Evolutionary conservation across 192 early-diverging fungal species (phyloP), one percentile per base, ranked within the genome.

Genomic region (Coemansia sp.): DNA sequence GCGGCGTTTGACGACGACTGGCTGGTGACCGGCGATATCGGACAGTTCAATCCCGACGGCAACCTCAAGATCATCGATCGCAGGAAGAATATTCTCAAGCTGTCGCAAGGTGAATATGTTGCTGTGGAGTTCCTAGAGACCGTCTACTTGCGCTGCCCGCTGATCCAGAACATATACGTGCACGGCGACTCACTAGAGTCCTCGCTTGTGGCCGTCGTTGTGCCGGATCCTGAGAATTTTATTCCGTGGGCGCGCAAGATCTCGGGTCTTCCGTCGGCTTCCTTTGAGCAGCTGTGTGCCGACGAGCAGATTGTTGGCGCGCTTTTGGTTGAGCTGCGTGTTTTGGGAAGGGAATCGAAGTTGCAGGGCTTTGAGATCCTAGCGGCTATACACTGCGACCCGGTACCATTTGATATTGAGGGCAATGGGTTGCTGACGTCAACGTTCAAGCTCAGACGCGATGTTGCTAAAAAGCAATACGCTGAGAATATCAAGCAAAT

Each of bases 61-160:
- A 82, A 86, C 24, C 22, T 96, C 41, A 71, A 71, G 46, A 88
- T 98, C 59, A 87, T 98, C 64, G 92, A 94, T 78, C 86, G 93
- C 43, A 73, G 87, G 23, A 93, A 88, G 78, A 87, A 89, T 55
- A 89, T 91, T 15, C 84, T 93, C 62, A 90, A 91, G 72, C 77
- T 96, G 45, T 77, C 89, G 17, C 91, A 94, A 61, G 94, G 96
- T 53, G 92, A 94, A 71, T 97, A 92, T 63, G 85, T 98, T 55
- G 93, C 94, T 4, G 88, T 92, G 27, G 96, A 98, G 77, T 85
- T 91, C 72, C 81, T 96, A 39, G 95, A 98, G 66, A 79, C 80
- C 14, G 80, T 90, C 3, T 89, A 91, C 64, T 78, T 77, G 19
- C 87, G 89, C 64, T 81, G 84, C 67, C 71, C 66, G 41, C 67